Conservation (phyloP, 1,139 yeast genomes). For the Tardiomyces depauwii region DNA sequence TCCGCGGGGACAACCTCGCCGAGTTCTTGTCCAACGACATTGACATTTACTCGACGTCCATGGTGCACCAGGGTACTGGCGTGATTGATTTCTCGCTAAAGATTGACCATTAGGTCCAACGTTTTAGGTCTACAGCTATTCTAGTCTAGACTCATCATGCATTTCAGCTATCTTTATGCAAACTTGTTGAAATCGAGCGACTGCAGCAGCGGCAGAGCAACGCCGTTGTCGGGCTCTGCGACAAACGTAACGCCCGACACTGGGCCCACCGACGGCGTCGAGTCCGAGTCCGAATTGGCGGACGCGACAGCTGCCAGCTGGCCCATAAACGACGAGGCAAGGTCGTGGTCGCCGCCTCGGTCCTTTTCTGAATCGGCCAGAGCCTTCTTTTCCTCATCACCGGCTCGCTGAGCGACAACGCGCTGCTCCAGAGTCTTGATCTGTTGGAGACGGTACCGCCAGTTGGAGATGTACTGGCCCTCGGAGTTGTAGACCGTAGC, state of each 20-base stretch:
- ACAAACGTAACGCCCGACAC: not conserved
- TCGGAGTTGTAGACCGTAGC: conserved; percentile 63
- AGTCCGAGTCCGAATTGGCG: not conserved
- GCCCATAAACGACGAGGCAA: conserved; percentile 15
- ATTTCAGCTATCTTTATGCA: conserved; percentile 1
- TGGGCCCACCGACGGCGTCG: conserved; percentile 1
- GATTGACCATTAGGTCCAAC: conserved; percentile 41
- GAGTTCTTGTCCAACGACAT: conserved; percentile 64
- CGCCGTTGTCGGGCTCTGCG: not conserved
- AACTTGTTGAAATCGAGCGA: conserved; percentile 5
- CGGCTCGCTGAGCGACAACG: conserved; percentile 20
- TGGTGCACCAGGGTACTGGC: conserved; percentile 85
- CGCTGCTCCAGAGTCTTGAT: conserved; percentile 39
- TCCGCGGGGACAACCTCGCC: conserved; percentile 56
- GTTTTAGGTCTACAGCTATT: too few relatives aligned
- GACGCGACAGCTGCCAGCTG: conserved; percentile 13
- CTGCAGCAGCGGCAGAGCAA: conserved; percentile 1
- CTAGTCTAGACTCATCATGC: too few relatives aligned
- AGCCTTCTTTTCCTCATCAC: conserved; percentile 4
- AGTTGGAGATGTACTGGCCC: conserved; percentile 45
- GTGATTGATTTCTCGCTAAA: conserved; percentile 79
- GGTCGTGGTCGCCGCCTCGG: conserved; percentile 6
- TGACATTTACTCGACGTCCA: conserved; percentile 83
- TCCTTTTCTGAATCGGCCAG: conserved; percentile 2
- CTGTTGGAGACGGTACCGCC: conserved; percentile 59